Evolutionary conservation across 2,329 filamentous ascomycete species (phyloP), one percentile per base, ranked within the genome.

Genomic region (Aspergillus sp.): DNA sequence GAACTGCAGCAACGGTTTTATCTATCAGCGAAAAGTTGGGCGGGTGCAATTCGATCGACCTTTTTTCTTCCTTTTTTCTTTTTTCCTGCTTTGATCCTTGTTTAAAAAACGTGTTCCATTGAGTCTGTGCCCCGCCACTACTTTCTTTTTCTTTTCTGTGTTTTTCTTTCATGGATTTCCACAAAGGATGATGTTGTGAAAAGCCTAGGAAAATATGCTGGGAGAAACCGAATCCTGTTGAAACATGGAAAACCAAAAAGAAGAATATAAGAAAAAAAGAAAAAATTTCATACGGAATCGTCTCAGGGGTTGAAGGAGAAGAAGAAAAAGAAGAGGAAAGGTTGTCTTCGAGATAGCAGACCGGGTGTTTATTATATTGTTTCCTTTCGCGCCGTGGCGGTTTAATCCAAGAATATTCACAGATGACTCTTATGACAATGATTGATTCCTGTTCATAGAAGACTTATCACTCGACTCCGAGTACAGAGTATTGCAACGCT

Each of bases 311-410:
- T 19, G 19, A 19, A 19, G 19, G 19, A 19, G 19, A 19, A 19
- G 19, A 19, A 19, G 19, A 19, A 19, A 19, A 19, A 19, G 19
- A 19, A 62, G 64, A 65, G 64, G 54, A 9, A 67, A 63, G 66
- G 61, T 65, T 64, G 63, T 67, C 28, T 41, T 66, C 58, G 63
- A 65, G 63, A 60, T 66, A 65, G 61, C 60, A 66, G 62, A 60
- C 64, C 64, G 19, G 19, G 19, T 19, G 19, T 19, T 19, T 19
- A 19, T 19, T 59, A 60, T 63, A 59, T 62, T 62, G 34, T 36
- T 36, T 39, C 6, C 26, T 39, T 30, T 67, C 64, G 61, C 59
- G 57, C 64, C 63, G 64, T 65, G 61, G 64, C 65, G 65, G 60
- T 66, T 68, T 68, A 68, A 19, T 19, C 65, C 61, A 67, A 65